These are phyloP conservation scores for Penstemon newberryi DNA, from an alignment of 257 asterid species.

Conservation along the genomic window DNA sequence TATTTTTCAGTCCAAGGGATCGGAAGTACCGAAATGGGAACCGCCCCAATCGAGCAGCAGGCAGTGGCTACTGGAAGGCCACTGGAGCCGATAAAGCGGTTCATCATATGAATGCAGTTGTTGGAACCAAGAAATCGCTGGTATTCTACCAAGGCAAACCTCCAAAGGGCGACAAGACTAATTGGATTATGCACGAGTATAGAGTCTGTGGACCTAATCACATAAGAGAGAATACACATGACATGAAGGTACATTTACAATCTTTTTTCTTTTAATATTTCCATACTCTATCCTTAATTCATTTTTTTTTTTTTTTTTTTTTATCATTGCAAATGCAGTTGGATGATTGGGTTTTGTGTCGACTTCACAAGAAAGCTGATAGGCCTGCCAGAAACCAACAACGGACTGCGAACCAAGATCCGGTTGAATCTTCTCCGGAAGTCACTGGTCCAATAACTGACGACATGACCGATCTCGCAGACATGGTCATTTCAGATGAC, in stretches of 20 bases:
- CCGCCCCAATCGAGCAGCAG: conserved; percentile 54
- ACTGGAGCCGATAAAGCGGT: conserved; percentile 55
- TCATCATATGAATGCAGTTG: conserved; percentile 31
- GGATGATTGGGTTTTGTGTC: not conserved
- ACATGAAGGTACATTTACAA: too few species aligned
- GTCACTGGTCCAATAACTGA: too few species aligned
- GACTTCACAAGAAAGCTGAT: not conserved
- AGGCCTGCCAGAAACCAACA: too few species aligned
- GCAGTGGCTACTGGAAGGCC: conserved; percentile 59
- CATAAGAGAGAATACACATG: too few species aligned
- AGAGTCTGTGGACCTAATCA: conserved; percentile 30
- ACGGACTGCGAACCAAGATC: too few species aligned
- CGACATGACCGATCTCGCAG: too few species aligned
- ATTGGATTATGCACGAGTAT: conserved; percentile 63
- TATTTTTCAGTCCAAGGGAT: conserved; percentile 53
- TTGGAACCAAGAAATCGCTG: conserved; percentile 52
- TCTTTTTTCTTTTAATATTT: too few species aligned
- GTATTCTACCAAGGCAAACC: conserved; percentile 56
- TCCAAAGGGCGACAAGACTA: conserved; percentile 45
- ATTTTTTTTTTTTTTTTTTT: too few species aligned
- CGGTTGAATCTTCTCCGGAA: too few species aligned
- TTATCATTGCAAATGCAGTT: not conserved
- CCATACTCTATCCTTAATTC: too few species aligned
- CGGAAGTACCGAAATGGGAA: conserved; percentile 59
- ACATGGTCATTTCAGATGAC: too few species aligned